phyloP scores from a whole-genome alignment of 768 basidiomycete genomes.

The Crepidotus variabilis region DNA sequence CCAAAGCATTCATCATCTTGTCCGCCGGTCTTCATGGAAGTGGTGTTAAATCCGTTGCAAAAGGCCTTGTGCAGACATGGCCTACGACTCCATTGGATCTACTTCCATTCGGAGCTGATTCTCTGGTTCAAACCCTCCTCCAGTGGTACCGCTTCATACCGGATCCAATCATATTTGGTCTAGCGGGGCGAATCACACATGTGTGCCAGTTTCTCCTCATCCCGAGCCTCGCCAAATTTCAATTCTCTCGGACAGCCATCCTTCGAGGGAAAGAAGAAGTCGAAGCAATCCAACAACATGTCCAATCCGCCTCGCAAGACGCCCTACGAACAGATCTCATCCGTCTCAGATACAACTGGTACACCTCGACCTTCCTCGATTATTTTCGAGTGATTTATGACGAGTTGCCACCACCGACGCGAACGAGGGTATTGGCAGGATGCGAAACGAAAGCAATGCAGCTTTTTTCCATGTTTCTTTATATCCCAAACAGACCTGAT shows the following conservation, averaged over 20 bases:
- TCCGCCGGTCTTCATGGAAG: neutral
- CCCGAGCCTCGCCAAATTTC: neutral
- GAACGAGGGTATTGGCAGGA: neutral
- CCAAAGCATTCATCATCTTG: neutral
- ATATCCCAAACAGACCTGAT: neutral
- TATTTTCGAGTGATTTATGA: too few species aligned
- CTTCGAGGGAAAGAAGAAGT: neutral
- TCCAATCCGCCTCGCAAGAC: neutral
- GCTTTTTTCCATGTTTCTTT: neutral
- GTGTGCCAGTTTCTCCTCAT: neutral
- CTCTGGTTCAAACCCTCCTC: neutral
- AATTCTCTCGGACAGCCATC: neutral
- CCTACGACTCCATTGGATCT: neutral
- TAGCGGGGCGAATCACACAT: neutral
- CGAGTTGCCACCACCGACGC: neutral
- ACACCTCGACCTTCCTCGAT: neutral
- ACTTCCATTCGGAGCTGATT: slow-evolving; percentile 5
- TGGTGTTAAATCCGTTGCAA: neutral
- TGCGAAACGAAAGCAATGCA: neutral
- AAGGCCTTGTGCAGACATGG: neutral
- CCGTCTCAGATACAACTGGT: neutral
- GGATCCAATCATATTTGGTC: neutral
- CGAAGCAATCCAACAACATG: neutral
- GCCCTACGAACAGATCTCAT: neutral
- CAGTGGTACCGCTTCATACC: neutral